Conservation (phyloP, 768 basidiomycete species). For the Auricularia cornea region DNA sequence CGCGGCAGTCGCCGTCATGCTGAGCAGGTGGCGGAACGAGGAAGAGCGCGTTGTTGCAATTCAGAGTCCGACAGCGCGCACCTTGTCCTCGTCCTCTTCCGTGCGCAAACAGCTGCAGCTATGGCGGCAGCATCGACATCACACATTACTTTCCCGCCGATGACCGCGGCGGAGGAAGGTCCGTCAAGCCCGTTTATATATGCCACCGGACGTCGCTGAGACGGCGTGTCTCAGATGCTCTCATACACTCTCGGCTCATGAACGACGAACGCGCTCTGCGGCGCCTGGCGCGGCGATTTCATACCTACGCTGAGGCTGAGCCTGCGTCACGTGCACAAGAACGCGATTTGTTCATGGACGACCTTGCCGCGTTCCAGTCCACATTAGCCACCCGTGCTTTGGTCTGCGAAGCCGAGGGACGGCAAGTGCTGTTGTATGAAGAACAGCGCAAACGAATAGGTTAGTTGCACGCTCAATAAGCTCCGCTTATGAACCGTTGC, state of each 20-base stretch:
- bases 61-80: no score
- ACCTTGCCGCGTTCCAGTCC: constrained; percentile 68
- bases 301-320: constrained; percentile 28
- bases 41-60: no score
- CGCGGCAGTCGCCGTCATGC: constrained; percentile 34
- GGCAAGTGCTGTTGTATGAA: constrained; percentile 81
- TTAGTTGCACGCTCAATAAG: constrained; percentile 26
- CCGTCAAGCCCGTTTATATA: no score
- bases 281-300: constrained; percentile 75
- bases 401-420: constrained; percentile 77
- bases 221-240: constrained; percentile 43
- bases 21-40: background rate
- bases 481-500: constrained; percentile 2
- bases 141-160: no score
- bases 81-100: no score
- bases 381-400: constrained; percentile 68
- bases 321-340: constrained; percentile 26
- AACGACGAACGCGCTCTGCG: constrained; percentile 75
- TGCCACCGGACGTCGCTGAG: no score
- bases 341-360: constrained; percentile 68
- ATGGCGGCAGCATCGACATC: no score
- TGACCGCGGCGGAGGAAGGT: no score
- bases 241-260: constrained; percentile 72
- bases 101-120: no score
- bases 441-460: constrained; percentile 64